Evolutionary conservation across 768 basidiomycete species (phyloP), one percentile per base, ranked within the genome.

Genomic region (Lactifluus piperatus): DNA sequence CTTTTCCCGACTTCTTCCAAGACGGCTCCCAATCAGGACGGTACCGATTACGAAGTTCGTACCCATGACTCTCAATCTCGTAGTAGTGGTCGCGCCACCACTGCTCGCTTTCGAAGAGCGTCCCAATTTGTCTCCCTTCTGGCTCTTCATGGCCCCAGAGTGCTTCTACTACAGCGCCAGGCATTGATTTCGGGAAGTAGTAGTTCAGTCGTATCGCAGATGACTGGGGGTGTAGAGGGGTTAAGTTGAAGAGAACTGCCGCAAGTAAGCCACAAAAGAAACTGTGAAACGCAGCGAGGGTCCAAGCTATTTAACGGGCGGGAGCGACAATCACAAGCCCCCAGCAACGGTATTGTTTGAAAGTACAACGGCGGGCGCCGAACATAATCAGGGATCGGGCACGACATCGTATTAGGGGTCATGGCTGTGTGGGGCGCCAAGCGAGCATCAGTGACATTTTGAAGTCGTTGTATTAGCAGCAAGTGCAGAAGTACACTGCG

Each of bases 51-150:
- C 57, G 51, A 48, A 60, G 58, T 14, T 0, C 32, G 58, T 60
- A 60, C 2, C 58, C 58, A 22, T 47, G 47, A 10, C 1, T 45
- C 34, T 57, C 57, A 4, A 62, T 51, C 24, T 50, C 45, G 22
- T 14, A n/a, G 51, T 62, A 62, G 9, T 46, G 45, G 16, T 62
- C 37, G 2, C 46, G n/a, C 60, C 60, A 46, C 54, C 54, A 60
- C 2, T 32, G 13, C 44, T 60, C 59, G 39, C 49, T 56, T 27
- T 32, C 44, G 34, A 59, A 56, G 24, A 56, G 37, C 22, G 30
- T 50, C 43, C 58, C 53, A 27, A 56, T 29, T 24, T 56, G 41
- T 20, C 51, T 48, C 16, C 9, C 18, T 5, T 13, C 7, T 27
- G 7, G 30, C 14, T 26, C 34, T 30, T 9, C 34, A 18, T 45